A percentile compares a stretch with the other conserved stretches of the same genome.
Conservation (phyloP, 306 rosid genomes). For the Benincasa hispida region DNA sequence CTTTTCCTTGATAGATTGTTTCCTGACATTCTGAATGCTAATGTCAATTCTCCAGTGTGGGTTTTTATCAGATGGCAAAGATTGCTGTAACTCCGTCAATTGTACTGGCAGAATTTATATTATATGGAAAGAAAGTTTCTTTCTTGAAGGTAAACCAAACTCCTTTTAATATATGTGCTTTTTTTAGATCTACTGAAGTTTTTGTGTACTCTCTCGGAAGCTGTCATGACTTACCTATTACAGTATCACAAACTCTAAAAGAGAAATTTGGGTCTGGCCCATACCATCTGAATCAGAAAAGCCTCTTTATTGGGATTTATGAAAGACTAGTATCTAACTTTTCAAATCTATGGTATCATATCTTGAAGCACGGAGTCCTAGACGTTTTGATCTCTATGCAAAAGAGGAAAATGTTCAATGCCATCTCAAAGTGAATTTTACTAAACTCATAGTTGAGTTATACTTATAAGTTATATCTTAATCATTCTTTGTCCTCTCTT, state of each 20-base stretch:
- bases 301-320: neutral
- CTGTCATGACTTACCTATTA: no score
- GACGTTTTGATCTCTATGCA: neutral
- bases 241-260: neutral
- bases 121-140: conserved; percentile 57
- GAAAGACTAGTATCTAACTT: neutral
- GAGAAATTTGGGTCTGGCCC: neutral
- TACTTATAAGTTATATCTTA: neutral
- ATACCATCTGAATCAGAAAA: neutral
- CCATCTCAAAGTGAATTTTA: neutral
- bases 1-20: conserved; percentile 2
- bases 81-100: conserved; percentile 78
- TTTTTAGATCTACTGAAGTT: neutral
- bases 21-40: conserved; percentile 14
- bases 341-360: neutral
- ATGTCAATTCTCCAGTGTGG: conserved; percentile 52
- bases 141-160: conserved; percentile 33
- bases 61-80: conserved; percentile 93
- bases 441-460: neutral
- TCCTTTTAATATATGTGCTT: neutral
- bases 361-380: neutral
- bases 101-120: conserved; percentile 60
- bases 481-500: neutral
- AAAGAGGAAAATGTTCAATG: neutral
- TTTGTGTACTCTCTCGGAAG: neutral